phyloP scores from a whole-genome alignment of 2,329 filamentous ascomycete genomes.

The Aspergillus cejpii region DNA sequence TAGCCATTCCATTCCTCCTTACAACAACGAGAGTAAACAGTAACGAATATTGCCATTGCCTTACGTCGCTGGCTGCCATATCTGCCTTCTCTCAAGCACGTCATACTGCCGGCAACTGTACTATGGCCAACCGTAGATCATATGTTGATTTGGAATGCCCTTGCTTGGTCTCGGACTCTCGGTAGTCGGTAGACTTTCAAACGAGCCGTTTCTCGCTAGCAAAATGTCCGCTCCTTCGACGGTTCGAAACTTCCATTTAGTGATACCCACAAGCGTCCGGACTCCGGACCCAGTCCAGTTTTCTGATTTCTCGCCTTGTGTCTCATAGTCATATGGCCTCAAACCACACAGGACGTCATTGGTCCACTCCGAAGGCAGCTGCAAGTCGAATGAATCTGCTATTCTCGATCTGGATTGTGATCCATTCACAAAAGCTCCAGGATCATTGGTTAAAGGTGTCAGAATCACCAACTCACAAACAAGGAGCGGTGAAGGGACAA shows the following conservation, averaged over 20 bases:
- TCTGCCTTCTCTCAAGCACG: not conserved
- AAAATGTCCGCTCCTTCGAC: not conserved
- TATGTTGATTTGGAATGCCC: no score
- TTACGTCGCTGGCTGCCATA: not conserved
- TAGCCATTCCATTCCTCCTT: no score
- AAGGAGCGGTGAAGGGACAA: constrained; percentile 17
- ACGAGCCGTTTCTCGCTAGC: not conserved
- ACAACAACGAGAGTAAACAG: no score
- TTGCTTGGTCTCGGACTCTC: no score
- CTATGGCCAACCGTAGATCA: no score
- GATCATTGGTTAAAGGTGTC: constrained; percentile 11
- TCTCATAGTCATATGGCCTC: constrained; percentile 4
- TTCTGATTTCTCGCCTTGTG: not conserved
- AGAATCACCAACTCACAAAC: constrained; percentile 1
- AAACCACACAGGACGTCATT: constrained; percentile 8
- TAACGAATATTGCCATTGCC: no score
- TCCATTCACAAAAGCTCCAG: constrained; percentile 8
- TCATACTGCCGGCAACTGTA: no score
- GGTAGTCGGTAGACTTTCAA: not conserved
- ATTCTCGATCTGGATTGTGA: constrained; percentile 11
- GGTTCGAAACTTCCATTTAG: not conserved
- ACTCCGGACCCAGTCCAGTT: not conserved
- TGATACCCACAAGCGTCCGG: not conserved
- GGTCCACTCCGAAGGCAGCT: constrained; percentile 8
- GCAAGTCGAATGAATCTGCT: constrained; percentile 11